These are phyloP conservation scores for Glycine latifolia DNA, from an alignment of 306 rosid genomes.

Conservation along the genomic window DNA sequence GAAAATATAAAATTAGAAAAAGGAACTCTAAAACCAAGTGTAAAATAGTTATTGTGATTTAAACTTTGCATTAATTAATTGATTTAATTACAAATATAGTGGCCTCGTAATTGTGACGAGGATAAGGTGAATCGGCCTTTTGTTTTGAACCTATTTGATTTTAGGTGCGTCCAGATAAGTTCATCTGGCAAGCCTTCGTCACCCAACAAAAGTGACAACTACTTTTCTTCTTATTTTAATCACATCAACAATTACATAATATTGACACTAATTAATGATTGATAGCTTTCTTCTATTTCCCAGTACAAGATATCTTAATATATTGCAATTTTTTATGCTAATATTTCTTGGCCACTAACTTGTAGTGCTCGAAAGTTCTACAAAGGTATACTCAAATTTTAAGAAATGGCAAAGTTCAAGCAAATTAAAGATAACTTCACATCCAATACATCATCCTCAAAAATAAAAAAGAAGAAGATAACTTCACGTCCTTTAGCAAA, in stretches of 20 bases:
- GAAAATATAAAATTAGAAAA: neutral
- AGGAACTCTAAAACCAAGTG: neutral
- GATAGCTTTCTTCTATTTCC: neutral
- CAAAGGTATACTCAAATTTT: neutral
- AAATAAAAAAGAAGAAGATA: neutral
- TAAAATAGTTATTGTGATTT: neutral
- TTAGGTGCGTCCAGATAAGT: slow-evolving; percentile 66
- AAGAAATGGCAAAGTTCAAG: neutral
- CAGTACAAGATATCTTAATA: slow-evolving; percentile 39
- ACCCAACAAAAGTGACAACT: slow-evolving; percentile 57
- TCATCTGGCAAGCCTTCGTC: slow-evolving; percentile 65
- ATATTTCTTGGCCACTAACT: slow-evolving; percentile 36
- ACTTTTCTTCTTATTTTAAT: slow-evolving; percentile 43
- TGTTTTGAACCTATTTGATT: slow-evolving; percentile 34
- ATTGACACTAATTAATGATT: slow-evolving; percentile 5
- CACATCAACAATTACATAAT: slow-evolving; percentile 29
- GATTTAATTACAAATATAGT: neutral
- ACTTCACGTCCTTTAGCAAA: neutral
- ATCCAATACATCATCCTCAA: neutral
- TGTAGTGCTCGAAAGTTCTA: slow-evolving; percentile 20
- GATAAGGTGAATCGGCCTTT: slow-evolving; percentile 12
- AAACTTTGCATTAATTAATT: neutral
- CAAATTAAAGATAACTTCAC: neutral
- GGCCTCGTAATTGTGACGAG: slow-evolving; percentile 36
- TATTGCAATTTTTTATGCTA: slow-evolving; percentile 1